Percentiles rank a stretch among this genome's conserved stretches.
Evolutionary conservation across 805 yeast species (phyloP).

Genomic region (Monosporozyma aquatica): DNA sequence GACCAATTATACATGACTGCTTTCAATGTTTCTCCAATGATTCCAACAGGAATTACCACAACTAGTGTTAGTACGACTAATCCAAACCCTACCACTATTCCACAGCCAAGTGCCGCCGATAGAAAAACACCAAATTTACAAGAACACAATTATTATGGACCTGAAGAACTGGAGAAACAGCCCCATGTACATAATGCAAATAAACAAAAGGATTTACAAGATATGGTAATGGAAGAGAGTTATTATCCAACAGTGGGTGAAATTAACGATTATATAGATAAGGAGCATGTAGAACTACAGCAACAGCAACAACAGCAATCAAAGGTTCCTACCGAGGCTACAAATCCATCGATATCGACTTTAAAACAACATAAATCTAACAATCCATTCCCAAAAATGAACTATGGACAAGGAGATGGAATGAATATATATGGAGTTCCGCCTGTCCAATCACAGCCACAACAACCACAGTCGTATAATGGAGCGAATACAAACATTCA

Average conservation of each 20-base stretch:
- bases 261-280: conserved; percentile 5
- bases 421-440: neutral
- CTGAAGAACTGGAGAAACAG: neutral
- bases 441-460: neutral
- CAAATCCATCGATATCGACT: neutral
- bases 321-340: neutral
- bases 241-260: conserved; percentile 22
- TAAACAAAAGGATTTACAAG: too few relatives aligned
- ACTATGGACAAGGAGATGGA: neutral
- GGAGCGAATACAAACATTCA: neutral
- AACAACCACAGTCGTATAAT: too few relatives aligned
- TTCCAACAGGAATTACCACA: conserved; percentile 11
- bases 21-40: conserved; percentile 26
- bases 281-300: conserved; percentile 2
- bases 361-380: conserved; percentile 27
- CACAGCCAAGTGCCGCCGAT: neutral
- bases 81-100: neutral
- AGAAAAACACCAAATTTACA: conserved; percentile 2
- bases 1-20: conserved; percentile 22
- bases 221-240: neutral
- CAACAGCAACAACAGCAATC: neutral
- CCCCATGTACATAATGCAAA: too few relatives aligned
- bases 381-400: conserved; percentile 30
- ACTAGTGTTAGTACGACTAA: neutral
- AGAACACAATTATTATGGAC: conserved; percentile 1